These are phyloP conservation scores for Heliocybe sulcata DNA, from an alignment of 1,284 basidiomycete genomes.

Conservation along the genomic window DNA sequence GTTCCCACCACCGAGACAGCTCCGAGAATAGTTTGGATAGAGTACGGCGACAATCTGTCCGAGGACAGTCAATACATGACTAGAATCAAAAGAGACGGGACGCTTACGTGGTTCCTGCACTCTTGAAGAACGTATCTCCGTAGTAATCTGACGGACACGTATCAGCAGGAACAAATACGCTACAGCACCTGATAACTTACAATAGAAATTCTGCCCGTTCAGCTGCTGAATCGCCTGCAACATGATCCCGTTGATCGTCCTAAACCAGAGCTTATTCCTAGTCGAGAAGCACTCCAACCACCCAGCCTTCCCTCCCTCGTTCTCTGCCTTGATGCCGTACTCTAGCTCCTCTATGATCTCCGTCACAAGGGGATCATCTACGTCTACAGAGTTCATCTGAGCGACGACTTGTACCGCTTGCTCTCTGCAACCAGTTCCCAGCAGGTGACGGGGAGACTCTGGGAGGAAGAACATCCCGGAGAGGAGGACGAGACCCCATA, in stretches of 20 bases:
- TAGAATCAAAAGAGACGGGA: background rate
- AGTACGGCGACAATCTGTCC: constrained; percentile 50
- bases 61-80: background rate
- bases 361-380: constrained; percentile 55
- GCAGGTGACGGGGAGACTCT: constrained; percentile 69
- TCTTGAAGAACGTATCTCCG: constrained; percentile 79
- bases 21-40: constrained; percentile 68
- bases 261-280: constrained; percentile 62
- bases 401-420: constrained; percentile 61
- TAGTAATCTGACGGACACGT: constrained; percentile 53
- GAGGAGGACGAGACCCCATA: constrained; percentile 63
- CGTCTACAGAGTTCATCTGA: constrained; percentile 52
- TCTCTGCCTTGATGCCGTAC: constrained; percentile 60
- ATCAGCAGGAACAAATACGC: background rate
- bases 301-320: constrained; percentile 71
- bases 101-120: constrained; percentile 44
- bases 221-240: constrained; percentile 78
- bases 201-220: constrained; percentile 72
- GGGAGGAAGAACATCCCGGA: constrained; percentile 72
- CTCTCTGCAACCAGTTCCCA: constrained; percentile 42
- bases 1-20: constrained; percentile 63
- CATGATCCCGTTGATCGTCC: constrained; percentile 75
- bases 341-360: constrained; percentile 64
- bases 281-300: constrained; percentile 76
- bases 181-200: constrained; percentile 26